Conservation (phyloP, 1,284 basidiomycete genomes). For the Leccinum subrobustum region DNA sequence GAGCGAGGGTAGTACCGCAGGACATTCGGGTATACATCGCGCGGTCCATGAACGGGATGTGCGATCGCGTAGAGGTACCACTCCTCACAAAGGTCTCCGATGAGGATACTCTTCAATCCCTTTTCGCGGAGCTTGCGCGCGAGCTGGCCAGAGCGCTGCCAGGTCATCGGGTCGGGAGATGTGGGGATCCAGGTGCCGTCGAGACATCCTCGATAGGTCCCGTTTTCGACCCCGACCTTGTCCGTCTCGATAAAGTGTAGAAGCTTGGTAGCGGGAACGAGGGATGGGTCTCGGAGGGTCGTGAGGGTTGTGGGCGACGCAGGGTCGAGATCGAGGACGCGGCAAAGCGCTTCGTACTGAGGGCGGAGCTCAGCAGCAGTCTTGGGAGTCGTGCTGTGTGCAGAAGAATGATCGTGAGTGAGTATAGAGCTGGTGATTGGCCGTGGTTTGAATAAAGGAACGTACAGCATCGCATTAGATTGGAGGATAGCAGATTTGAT, state of each 20-base stretch:
- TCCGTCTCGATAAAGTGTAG: constrained; percentile 58
- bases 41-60: constrained; percentile 48
- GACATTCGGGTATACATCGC: constrained; percentile 57
- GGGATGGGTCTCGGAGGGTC: constrained; percentile 48
- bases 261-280: constrained; percentile 49
- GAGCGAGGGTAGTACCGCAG: constrained; percentile 57
- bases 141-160: constrained; percentile 64
- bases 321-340: constrained; percentile 54
- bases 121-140: constrained; percentile 52
- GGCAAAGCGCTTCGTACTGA: constrained; percentile 64
- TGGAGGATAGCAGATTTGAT: constrained; percentile 66
- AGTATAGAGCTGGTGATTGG: not conserved
- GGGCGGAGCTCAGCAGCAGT: constrained; percentile 53
- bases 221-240: constrained; percentile 45
- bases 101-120: constrained; percentile 58
- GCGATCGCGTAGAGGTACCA: constrained; percentile 76
- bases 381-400: constrained; percentile 48
- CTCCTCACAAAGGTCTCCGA: constrained; percentile 73
- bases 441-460: constrained; percentile 2
- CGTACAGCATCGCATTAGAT: constrained; percentile 72
- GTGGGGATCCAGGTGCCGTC: constrained; percentile 17
- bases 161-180: constrained; percentile 57
- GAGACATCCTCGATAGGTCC: constrained; percentile 69
- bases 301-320: constrained; percentile 44
- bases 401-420: not conserved